Percentiles rank a stretch among this genome's conserved stretches.
phyloP scores from a whole-genome alignment of 2,329 filamentous ascomycete genomes.

The Phaeosphaeria sp. region DNA sequence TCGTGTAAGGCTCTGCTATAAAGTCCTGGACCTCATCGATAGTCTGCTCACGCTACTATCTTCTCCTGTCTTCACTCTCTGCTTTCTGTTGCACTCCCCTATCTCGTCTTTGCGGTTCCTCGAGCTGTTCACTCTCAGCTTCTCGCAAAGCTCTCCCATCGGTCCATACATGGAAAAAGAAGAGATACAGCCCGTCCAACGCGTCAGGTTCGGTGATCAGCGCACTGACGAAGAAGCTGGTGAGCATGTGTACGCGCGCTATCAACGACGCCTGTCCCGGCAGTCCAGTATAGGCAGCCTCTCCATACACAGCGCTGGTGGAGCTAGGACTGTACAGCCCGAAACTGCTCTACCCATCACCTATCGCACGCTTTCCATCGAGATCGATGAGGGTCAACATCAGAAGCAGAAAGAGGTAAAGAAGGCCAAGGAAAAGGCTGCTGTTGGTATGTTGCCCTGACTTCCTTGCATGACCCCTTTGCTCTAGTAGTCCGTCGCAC shows the following conservation, averaged over 20 bases:
- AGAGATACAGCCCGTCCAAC: slow-evolving; percentile 25
- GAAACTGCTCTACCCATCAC: slow-evolving; percentile 52
- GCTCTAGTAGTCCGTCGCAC: no score
- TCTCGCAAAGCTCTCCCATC: slow-evolving; percentile 6
- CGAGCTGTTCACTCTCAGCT: slow-evolving; percentile 13
- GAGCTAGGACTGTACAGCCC: slow-evolving; percentile 48
- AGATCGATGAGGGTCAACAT: slow-evolving; percentile 46
- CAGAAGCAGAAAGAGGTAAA: slow-evolving; percentile 37
- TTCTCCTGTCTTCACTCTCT: slow-evolving; percentile 10
- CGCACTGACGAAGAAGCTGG: slow-evolving; percentile 44
- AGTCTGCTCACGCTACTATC: neutral
- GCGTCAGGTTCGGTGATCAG: slow-evolving; percentile 25
- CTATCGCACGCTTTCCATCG: slow-evolving; percentile 55
- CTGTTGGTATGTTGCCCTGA: slow-evolving; percentile 33
- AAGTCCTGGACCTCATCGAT: slow-evolving; percentile 9
- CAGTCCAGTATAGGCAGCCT: slow-evolving; percentile 47
- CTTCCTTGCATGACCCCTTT: neutral
- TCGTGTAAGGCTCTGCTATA: slow-evolving; percentile 10
- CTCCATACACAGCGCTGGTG: slow-evolving; percentile 43
- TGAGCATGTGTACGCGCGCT: slow-evolving; percentile 29
- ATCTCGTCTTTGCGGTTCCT: slow-evolving; percentile 1
- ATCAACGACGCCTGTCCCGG: slow-evolving; percentile 33
- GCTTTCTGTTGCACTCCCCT: neutral
- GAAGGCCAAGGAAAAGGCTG: slow-evolving; percentile 43
- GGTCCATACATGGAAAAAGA: slow-evolving; percentile 34